Base-by-base conservation (phyloP, 148 eudicot genomes). In the Cornus suecica region DNA sequence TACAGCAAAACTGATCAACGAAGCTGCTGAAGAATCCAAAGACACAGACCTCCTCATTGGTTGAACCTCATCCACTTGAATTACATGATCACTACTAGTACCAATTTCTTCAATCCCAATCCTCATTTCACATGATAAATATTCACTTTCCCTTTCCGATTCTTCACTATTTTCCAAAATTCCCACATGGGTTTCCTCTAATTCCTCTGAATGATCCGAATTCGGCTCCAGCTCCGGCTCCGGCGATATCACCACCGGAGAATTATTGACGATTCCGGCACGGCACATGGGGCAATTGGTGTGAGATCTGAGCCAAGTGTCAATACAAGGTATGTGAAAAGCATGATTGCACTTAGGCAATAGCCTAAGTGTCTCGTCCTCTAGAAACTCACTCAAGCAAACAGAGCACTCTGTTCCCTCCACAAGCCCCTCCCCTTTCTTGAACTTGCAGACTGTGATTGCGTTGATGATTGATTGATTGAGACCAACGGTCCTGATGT, bases 251-350 rank as follows among this genome's bases (percentile, higher is more conserved):
- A 8, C 9, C 9, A n/a, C n/a, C 11, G 52, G 2, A 72, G 74
- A 13, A 7, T 7, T 26, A 6, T 45, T n/a, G 1, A 83, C 74
- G 16, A 88, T 84, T 8, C 84, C 85, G 23, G 84, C 84, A 48
- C 88, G 80, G 64, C 88, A 86, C 24, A 86, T 61, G 0, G 88
- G 88, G 30, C 88, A 86, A 25, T 78, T 86, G 51, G 78, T 84
- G 63, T 81, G 88, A 0, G 88, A 86, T 32, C 51, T 65, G 26
- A 86, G 86, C 88, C 88, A 86, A 29, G 88, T 81, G 68, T 86
- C 88, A 73, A 83, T 83, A 78, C 88, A 86, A 26, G 66, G 31
- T 23, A 86, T 14, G 72, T 86, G 88, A 70, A 86, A 86, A 22
- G 83, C 86, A 68, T 86, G 88, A 51, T 31, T 76, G 72, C 88